Base-by-base conservation (phyloP, 768 basidiomycete species). In the Hericium alpestre region DNA sequence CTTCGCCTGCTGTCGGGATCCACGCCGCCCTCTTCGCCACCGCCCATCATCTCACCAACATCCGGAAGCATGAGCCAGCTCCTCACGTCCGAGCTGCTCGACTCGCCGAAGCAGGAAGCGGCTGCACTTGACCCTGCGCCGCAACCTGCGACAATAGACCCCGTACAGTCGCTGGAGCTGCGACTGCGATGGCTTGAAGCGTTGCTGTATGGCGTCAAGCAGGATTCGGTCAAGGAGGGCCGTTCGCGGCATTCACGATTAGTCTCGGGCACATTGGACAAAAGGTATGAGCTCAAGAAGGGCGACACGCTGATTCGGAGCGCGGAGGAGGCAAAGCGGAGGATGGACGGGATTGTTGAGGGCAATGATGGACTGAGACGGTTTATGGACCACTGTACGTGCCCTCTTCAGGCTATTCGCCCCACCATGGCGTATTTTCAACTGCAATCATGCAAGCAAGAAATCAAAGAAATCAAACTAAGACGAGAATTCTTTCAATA, bases 181-280 rank as follows among this genome's bases (percentile, higher is more conserved):
- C 79, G 90, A 1, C 67, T 92, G 38, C 75, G 86, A 56, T 90
- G 87, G 87, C 73, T 93, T 1, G 90, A 91, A 66, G 87, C 87
- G 16, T 72, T 93, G 53, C 71, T 91, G 2, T 68, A 82, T 41
- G 90, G 90, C 41, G 76, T 84, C 20, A 78, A 77, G 52, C 77
- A 76, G 50, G 75, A 79, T 43, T 55, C 67, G 67, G 46, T 41
- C 15, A 23, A 37, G 23, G 49, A 51, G 2, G 27, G 27, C 23
- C 49, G 49, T 1, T 23, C 49, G 49, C 43, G 43, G 18, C 43
- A 46, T 20, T 46, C 43, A 6, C n/a, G 43, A 20, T 20, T 46
- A 0, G 54, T 59, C 27, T 53, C 51, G 61, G 72, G 68, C 59
- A 54, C 49, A 77, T 69, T 66, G 72, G 70, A 63, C 74, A 66